These are phyloP conservation scores for Phylloporus sp. DNA, from an alignment of 768 basidiomycete genomes.

Conservation along the genomic window DNA sequence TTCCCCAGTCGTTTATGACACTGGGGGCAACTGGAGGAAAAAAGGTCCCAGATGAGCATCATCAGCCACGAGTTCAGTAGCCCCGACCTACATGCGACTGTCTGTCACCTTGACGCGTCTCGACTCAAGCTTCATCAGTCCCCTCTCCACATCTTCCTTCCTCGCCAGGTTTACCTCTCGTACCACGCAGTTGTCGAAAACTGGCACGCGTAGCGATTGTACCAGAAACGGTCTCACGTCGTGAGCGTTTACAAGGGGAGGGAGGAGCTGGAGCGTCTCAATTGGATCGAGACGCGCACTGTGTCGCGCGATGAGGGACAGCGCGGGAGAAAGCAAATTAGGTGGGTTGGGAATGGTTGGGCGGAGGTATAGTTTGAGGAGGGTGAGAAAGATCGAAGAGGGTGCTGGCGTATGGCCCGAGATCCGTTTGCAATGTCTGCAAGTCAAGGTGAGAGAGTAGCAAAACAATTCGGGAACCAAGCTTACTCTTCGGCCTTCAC, in stretches of 20 bases:
- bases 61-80: neutral
- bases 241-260: constrained; percentile 82
- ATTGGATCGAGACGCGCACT: constrained; percentile 77
- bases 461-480: neutral
- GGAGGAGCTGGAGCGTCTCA: constrained; percentile 80
- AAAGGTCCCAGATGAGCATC: neutral
- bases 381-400: constrained; percentile 69
- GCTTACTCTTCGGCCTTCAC: constrained; percentile 87
- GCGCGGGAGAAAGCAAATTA: constrained; percentile 72
- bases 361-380: constrained; percentile 84
- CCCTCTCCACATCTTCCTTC: constrained; percentile 70
- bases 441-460: neutral
- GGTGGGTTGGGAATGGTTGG: constrained; percentile 51
- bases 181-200: constrained; percentile 67
- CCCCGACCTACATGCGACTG: constrained; percentile 75
- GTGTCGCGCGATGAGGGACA: constrained; percentile 85
- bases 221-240: constrained; percentile 77
- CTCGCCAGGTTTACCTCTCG: constrained; percentile 70
- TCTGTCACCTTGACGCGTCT: constrained; percentile 88
- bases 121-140: constrained; percentile 71
- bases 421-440: constrained; percentile 85
- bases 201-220: constrained; percentile 60
- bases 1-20: constrained; percentile 92
- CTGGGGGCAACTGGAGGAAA: constrained; percentile 73
- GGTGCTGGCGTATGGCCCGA: constrained; percentile 59